Evolutionary conservation across 2,329 filamentous ascomycete genomes (phyloP).

Genomic region (Fragosphaeria purpurea): DNA sequence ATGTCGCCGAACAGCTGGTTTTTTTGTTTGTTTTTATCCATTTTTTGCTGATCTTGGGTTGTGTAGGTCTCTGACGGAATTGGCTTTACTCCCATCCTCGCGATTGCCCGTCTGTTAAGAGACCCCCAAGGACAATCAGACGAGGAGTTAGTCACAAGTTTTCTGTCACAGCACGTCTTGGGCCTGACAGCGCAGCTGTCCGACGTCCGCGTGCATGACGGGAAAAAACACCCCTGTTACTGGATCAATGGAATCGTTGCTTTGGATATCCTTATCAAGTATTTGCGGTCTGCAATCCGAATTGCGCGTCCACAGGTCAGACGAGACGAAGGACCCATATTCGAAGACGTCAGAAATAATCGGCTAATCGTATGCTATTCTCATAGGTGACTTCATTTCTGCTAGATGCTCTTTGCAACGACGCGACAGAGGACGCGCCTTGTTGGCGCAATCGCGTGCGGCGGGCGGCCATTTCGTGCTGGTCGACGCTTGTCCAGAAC

Average conservation of each 20-base stretch:
- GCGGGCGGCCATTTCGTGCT: constrained; percentile 70
- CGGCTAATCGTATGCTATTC: too few relatives aligned
- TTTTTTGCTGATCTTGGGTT: too few relatives aligned
- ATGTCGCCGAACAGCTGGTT: too few relatives aligned
- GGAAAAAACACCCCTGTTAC: constrained; percentile 13
- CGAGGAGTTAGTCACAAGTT: constrained; percentile 54
- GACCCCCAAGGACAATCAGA: constrained; percentile 22
- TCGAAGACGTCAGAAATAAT: too few relatives aligned
- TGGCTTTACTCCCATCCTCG: constrained; percentile 10
- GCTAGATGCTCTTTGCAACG: constrained; percentile 67
- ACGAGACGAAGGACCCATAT: constrained; percentile 4
- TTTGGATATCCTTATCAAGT: constrained; percentile 76
- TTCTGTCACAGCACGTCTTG: constrained; percentile 74
- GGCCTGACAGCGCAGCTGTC: constrained; percentile 79
- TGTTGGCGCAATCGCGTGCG: constrained; percentile 40
- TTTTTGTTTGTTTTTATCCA: too few relatives aligned
- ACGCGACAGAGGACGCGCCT: constrained; percentile 28
- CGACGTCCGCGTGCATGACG: constrained; percentile 36
- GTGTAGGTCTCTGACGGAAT: constrained; percentile 5
- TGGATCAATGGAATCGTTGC: constrained; percentile 47
- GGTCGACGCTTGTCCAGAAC: constrained; percentile 66
- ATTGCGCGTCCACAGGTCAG: constrained; percentile 76
- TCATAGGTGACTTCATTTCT: constrained; percentile 79
- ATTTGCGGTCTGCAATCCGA: constrained; percentile 63
- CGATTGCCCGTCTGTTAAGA: constrained; percentile 12